Conservation (phyloP, 2,329 filamentous ascomycete genomes). For the Lachnellula suecica region DNA sequence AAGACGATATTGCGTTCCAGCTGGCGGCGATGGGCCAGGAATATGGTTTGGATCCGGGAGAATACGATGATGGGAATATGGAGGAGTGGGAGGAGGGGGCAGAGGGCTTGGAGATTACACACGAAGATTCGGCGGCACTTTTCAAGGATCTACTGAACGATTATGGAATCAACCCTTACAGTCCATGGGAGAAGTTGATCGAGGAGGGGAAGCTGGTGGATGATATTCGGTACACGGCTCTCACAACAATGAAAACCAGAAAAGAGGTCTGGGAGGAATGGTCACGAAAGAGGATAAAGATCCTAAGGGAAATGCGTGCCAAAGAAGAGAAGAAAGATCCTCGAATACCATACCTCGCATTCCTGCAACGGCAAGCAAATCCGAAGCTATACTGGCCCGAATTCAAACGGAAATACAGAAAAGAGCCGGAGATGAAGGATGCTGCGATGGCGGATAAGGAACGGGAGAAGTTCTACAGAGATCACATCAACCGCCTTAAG, state of each 20-base stretch:
- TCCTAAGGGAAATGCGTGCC: slow-evolving; percentile 69
- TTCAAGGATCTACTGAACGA: slow-evolving; percentile 89
- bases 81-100: slow-evolving; percentile 69
- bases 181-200: slow-evolving; percentile 86
- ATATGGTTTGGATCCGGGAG: slow-evolving; percentile 75
- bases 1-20: slow-evolving; percentile 93
- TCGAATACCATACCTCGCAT: slow-evolving; percentile 74
- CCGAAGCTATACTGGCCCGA: slow-evolving; percentile 97
- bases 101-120: slow-evolving; percentile 68
- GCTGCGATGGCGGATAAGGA: slow-evolving; percentile 71
- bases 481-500: slow-evolving; percentile 68
- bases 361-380: slow-evolving; percentile 79
- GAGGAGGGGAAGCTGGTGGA: slow-evolving; percentile 80
- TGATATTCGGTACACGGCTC: slow-evolving; percentile 81
- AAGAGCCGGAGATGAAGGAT: slow-evolving; percentile 78
- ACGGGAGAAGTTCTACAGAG: slow-evolving; percentile 76
- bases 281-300: slow-evolving; percentile 73
- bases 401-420: slow-evolving; percentile 88
- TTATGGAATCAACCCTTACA: slow-evolving; percentile 79
- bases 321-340: slow-evolving; percentile 81
- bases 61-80: slow-evolving; percentile 67
- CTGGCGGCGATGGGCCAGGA: slow-evolving; percentile 84
- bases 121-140: slow-evolving; percentile 72
- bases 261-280: slow-evolving; percentile 84
- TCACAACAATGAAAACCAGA: slow-evolving; percentile 77